Percentiles rank a stretch among this genome's conserved stretches.
Conservation (phyloP, 306 rosid species). For the Fragaria nilgerrensis region DNA sequence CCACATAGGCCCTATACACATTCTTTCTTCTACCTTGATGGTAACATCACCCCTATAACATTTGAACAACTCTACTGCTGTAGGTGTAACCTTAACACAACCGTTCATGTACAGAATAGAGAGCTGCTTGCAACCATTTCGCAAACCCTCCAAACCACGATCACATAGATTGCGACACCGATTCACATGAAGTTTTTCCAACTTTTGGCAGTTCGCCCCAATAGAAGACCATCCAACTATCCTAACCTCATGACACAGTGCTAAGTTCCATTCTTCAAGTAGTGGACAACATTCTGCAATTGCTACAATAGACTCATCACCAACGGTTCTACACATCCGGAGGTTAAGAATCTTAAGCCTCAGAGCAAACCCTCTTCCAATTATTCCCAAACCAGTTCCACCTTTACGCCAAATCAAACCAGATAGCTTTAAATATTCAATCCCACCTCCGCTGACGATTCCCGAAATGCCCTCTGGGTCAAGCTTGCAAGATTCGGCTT, state of each 20-base stretch:
- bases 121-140: slow-evolving; percentile 58
- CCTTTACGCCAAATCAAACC: slow-evolving; percentile 28
- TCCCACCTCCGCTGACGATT: slow-evolving; percentile 51
- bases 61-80: slow-evolving; percentile 58
- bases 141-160: slow-evolving; percentile 43
- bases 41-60: slow-evolving; percentile 44
- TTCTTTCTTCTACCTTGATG: slow-evolving; percentile 41
- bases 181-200: slow-evolving; percentile 59
- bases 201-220: slow-evolving; percentile 41
- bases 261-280: slow-evolving; percentile 68
- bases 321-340: slow-evolving; percentile 43
- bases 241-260: slow-evolving; percentile 49
- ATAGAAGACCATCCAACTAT: slow-evolving; percentile 54
- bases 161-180: slow-evolving; percentile 49
- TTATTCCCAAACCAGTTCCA: slow-evolving; percentile 35
- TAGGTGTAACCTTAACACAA: slow-evolving; percentile 30
- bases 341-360: slow-evolving; percentile 51
- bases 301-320: slow-evolving; percentile 35
- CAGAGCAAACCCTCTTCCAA: slow-evolving; percentile 38
- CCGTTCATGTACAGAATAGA: slow-evolving; percentile 44
- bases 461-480: slow-evolving; percentile 42
- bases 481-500: slow-evolving; percentile 53
- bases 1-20: slow-evolving; percentile 43
- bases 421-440: slow-evolving; percentile 47
- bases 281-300: slow-evolving; percentile 52